Percentiles rank a stretch among this genome's conserved stretches.
Evolutionary conservation across 2,329 filamentous ascomycete species (phyloP).

Genomic region (Alternaria triticimaculans): DNA sequence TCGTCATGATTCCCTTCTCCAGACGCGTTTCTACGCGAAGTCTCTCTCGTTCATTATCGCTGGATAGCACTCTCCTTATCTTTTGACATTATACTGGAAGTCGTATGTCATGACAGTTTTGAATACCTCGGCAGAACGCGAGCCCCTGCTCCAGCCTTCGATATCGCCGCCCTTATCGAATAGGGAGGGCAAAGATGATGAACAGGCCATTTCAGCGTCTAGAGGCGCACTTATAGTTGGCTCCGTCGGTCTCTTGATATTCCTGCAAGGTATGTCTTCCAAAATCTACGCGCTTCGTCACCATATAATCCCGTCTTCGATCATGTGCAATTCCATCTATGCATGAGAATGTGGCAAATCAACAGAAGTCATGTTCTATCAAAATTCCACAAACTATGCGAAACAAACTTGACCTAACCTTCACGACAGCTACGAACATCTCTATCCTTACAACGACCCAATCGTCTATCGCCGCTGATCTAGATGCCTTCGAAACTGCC

Average conservation of each 20-base stretch:
- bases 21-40: conserved; percentile 2
- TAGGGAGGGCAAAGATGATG: conserved; percentile 26
- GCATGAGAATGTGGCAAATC: background rate
- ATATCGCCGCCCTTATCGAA: conserved; percentile 27
- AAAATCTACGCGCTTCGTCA: background rate
- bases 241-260: conserved; percentile 65
- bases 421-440: conserved; percentile 68
- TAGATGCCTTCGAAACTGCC: conserved; percentile 74
- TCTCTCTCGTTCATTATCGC: background rate
- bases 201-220: conserved; percentile 30
- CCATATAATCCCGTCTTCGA: background rate
- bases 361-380: background rate
- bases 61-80: background rate
- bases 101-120: conserved; percentile 20
- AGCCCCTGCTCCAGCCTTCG: conserved; percentile 34
- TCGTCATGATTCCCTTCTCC: conserved; percentile 14
- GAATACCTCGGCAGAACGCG: conserved; percentile 28
- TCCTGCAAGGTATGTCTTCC: conserved; percentile 60
- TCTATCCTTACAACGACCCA: conserved; percentile 83
- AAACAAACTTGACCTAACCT: background rate
- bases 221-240: conserved; percentile 54
- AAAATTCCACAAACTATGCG: conserved; percentile 21
- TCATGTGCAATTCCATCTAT: background rate
- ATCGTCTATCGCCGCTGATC: conserved; percentile 74
- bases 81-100: background rate